Evolutionary conservation across 495 filamentous ascomycete species (phyloP), one percentile per base, ranked within the genome.

Genomic region (Alectoria sarmentosa): DNA sequence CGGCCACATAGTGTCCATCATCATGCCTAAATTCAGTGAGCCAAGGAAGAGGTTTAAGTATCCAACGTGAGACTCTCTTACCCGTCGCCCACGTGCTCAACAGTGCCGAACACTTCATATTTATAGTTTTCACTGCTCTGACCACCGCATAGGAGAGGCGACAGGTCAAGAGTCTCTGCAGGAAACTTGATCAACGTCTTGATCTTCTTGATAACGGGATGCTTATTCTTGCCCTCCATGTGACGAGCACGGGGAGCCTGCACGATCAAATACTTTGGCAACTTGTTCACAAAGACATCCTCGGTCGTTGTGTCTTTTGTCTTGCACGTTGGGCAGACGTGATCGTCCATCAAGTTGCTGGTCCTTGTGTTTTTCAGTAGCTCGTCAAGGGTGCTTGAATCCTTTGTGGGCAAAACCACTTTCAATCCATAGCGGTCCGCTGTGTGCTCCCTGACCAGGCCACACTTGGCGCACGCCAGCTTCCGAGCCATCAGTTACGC

Each of bases 181-280:
- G 52, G 19, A 21, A 56, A 56, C 3, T 15, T 30, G 23, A 56
- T 11, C 23, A 10, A 1, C 3, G 52, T 56, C 4, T 56, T 3
- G 15, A 28, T 30, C 52, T 56, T 56, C 14, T 30, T 1, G 52
- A 21, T 28, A 15, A 15, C 21, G 1, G 23, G 26, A 10, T 9
- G 1, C 1, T 36, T 19, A 2, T 4, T 30, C 19, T 56, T 36
- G 15, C 11, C 23, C 11, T 14, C 14, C 52, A 21, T 30, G 23
- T 14, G 11, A 15, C 32, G n/a, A 19, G 19, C 32, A 15, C 52
- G 52, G 30, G 26, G 11, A 28, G 52, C 52, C 13, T 13, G 26
- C 11, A 56, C 52, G 13, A 56, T 56, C 52, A 56, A 13, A 36
- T 56, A 56, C 23, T 56, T 56, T 56, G 52, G 19, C 23, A 36